Evolutionary conservation across 257 asterid species (phyloP).

Genomic region (Solanum sejunctum): DNA sequence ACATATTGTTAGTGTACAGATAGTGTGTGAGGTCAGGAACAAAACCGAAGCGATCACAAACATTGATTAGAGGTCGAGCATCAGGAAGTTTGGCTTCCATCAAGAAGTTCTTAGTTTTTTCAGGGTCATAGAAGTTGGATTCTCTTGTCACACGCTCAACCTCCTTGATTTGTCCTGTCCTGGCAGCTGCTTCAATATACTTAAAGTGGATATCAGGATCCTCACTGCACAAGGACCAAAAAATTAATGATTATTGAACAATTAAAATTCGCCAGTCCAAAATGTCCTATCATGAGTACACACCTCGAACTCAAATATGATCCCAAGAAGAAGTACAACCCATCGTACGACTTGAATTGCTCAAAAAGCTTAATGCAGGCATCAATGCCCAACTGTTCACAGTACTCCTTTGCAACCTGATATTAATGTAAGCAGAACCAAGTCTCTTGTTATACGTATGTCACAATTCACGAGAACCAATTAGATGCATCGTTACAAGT

Average conservation of each 20-base stretch:
- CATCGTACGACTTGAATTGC: conserved; percentile 98
- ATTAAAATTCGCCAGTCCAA: not conserved
- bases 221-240: conserved; percentile 45
- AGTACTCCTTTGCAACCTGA: conserved; percentile 93
- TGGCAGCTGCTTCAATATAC: conserved; percentile 98
- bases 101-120: conserved; percentile 89
- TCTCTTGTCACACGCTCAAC: conserved; percentile 99
- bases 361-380: conserved; percentile 91
- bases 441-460: not conserved
- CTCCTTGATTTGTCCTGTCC: conserved; percentile 98
- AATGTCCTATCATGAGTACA: not conserved
- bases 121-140: conserved; percentile 93
- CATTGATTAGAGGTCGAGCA: conserved; percentile 95
- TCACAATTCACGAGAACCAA: not conserved
- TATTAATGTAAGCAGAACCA: conserved; percentile 7
- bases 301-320: conserved; percentile 98
- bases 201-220: conserved; percentile 98
- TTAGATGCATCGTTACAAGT: not conserved
- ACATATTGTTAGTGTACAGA: conserved; percentile 89
- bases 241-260: not conserved
- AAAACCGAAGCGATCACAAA: conserved; percentile 98
- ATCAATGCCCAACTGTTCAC: conserved; percentile 94
- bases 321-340: conserved; percentile 92
- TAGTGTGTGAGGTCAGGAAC: conserved; percentile 98
- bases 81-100: conserved; percentile 99